Base-by-base conservation (phyloP, 1,284 basidiomycete species). In the Amylostereum areolatum region DNA sequence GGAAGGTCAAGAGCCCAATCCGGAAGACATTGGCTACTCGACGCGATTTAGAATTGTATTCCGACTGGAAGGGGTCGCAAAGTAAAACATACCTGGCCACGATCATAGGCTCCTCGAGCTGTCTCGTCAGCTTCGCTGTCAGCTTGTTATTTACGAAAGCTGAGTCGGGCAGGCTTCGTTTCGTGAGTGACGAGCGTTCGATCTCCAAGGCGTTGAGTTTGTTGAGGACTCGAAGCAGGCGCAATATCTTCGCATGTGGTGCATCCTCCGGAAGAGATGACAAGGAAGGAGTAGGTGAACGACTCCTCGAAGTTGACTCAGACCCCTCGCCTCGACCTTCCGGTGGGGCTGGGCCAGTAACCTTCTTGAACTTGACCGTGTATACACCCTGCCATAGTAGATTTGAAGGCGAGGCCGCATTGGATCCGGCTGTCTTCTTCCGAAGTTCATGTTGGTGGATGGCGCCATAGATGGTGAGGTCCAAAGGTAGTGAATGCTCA, bases 61-160 rank as follows among this genome's bases (percentile, higher is more conserved):
- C 51, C 29, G 45, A 18, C 8, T 33, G 29, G n/a, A 2, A 24
- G 25, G 27, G 18, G 2, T 24, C 42, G 11, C 9, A 48, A 49
- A 43, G 52, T 25, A 48, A 51, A 3, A 25, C 72, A 53, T 58
- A 90, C 90, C 90, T 96, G 1, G 96, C 97, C 36, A 99, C 90
- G 55, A 99, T 96, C 92, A 99, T 97, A 0, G 93, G 92, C 66
- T 99, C 97, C 60, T 99, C 96, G 34, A 99, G 68, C 65, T 99
- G 97, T 36, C 97, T 81, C n/a, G 93, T 95, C 34, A 99, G 78
- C 68, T 99, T 99, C 25, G 97, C 97, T 1, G 94, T 95, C 42
- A 99, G 73, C 70, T 99, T 98, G 73, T 97, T 97, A 67, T 99
- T 99, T 57, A 99, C 84, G 63, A 99, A 99, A 0, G 89, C 80